These are phyloP conservation scores for Pseudogymnoascus sp. DNA, from an alignment of 2,329 filamentous ascomycete genomes.

Conservation along the genomic window DNA sequence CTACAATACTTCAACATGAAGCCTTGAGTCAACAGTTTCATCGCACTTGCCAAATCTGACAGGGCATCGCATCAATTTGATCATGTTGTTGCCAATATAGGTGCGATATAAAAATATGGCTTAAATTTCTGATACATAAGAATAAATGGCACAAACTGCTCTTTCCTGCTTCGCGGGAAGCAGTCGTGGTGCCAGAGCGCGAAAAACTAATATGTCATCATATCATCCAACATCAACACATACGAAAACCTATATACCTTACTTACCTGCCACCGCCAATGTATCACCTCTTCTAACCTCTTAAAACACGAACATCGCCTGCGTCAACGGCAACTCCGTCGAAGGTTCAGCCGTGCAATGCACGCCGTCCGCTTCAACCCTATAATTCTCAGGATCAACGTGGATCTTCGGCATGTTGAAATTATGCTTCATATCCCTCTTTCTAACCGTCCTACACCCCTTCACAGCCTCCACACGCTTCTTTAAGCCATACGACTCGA, in stretches of 20 bases:
- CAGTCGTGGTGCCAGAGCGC: too few relatives aligned
- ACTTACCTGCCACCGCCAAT: not conserved
- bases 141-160: not conserved
- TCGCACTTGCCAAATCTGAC: too few relatives aligned
- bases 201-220: not conserved
- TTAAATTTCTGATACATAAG: not conserved
- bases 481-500: constrained; percentile 63
- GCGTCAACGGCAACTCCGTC: constrained; percentile 61
- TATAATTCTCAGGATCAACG: constrained; percentile 86
- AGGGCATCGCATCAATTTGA: not conserved
- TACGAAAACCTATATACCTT: not conserved
- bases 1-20: not conserved
- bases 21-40: too few relatives aligned
- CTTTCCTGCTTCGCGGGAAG: too few relatives aligned
- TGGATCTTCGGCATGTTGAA: constrained; percentile 74
- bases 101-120: not conserved
- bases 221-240: constrained; percentile 1
- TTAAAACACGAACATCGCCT: constrained; percentile 68
- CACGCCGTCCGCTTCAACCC: constrained; percentile 74
- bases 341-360: constrained; percentile 67
- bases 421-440: constrained; percentile 88
- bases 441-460: constrained; percentile 64
- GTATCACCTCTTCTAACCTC: not conserved
- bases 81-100: not conserved
- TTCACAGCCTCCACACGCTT: constrained; percentile 75